Conservation (phyloP, 352 stramenopile genomes). For the Phytophthora chlamydospora region DNA sequence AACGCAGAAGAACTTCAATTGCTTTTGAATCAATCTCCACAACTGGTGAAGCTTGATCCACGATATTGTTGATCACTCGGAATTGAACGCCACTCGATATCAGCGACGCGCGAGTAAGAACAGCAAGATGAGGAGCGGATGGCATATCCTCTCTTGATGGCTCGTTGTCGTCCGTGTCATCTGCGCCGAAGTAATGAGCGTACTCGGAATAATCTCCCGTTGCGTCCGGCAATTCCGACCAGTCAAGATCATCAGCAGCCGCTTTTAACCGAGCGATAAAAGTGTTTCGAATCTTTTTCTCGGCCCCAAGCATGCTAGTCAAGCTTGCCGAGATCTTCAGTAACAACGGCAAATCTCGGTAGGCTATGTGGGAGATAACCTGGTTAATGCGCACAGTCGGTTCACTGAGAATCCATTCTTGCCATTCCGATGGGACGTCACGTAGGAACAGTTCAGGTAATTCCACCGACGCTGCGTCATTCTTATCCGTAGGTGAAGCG, state of each 20-base stretch:
- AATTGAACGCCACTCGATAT: constrained; percentile 58
- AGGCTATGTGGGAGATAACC: constrained; percentile 67
- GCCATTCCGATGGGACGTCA: constrained; percentile 47
- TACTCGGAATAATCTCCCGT: constrained; percentile 43
- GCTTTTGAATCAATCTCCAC: constrained; percentile 62
- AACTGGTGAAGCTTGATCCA: constrained; percentile 79
- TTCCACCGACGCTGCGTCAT: constrained; percentile 7
- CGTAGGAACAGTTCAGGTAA: constrained; percentile 37
- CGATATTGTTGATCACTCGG: constrained; percentile 84
- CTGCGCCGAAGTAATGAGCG: constrained; percentile 38
- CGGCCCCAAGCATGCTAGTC: constrained; percentile 41
- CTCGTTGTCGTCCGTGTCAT: constrained; percentile 14
- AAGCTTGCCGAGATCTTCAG: constrained; percentile 56
- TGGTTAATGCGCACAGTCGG: constrained; percentile 50
- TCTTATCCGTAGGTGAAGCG: constrained; percentile 5
- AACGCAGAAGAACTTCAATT: constrained; percentile 43
- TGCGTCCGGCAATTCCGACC: constrained; percentile 42
- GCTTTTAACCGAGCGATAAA: constrained; percentile 45
- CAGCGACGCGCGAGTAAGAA: constrained; percentile 40
- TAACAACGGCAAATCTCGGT: constrained; percentile 73
- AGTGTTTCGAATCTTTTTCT: constrained; percentile 50
- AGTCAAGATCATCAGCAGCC: constrained; percentile 51
- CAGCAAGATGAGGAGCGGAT: constrained; percentile 19
- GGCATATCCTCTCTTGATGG: constrained; percentile 11
- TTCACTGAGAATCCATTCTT: constrained; percentile 53